Conservation (phyloP, 1,284 basidiomycete species). For the Butyriboletus appendiculatus region DNA sequence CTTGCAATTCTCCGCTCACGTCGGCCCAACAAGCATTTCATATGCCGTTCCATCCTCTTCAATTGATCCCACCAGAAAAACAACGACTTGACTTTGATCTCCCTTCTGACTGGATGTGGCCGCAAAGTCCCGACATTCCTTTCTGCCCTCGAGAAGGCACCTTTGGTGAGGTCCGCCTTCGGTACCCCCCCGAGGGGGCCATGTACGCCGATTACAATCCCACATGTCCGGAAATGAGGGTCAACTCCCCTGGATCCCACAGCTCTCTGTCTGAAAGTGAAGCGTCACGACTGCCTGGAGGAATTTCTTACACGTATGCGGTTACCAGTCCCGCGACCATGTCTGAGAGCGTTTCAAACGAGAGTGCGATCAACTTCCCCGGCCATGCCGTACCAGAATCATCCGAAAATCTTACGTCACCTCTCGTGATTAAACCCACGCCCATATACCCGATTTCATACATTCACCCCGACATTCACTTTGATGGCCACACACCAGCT, state of each 20-base stretch:
- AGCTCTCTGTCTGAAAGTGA: slow-evolving; percentile 15
- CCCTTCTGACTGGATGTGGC: slow-evolving; percentile 23
- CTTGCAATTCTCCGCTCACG: slow-evolving; percentile 5
- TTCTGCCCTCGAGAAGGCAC: slow-evolving; percentile 7
- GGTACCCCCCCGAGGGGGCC: slow-evolving; percentile 4
- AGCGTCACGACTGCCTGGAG: slow-evolving; percentile 10
- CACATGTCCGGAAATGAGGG: slow-evolving; percentile 9
- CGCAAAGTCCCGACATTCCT: slow-evolving; percentile 14
- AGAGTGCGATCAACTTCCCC: neutral
- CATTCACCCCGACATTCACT: slow-evolving; percentile 6
- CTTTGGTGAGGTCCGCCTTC: slow-evolving; percentile 13
- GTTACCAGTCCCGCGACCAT: neutral
- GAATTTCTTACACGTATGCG: slow-evolving; percentile 4
- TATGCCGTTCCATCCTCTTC: slow-evolving; percentile 15
- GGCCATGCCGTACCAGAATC: slow-evolving; percentile 5
- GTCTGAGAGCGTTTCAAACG: slow-evolving; percentile 3
- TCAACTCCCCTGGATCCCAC: slow-evolving; percentile 4
- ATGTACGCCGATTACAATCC: slow-evolving; percentile 6
- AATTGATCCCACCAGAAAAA: slow-evolving; percentile 18
- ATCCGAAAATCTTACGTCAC: slow-evolving; percentile 14
- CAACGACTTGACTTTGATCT: slow-evolving; percentile 4
- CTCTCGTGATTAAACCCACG: slow-evolving; percentile 29
- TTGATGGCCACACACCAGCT: slow-evolving; percentile 1
- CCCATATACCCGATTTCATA: slow-evolving; percentile 33
- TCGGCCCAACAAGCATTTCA: slow-evolving; percentile 13